Conservation (phyloP, 495 filamentous ascomycete species). For the Daldinia grandis region DNA sequence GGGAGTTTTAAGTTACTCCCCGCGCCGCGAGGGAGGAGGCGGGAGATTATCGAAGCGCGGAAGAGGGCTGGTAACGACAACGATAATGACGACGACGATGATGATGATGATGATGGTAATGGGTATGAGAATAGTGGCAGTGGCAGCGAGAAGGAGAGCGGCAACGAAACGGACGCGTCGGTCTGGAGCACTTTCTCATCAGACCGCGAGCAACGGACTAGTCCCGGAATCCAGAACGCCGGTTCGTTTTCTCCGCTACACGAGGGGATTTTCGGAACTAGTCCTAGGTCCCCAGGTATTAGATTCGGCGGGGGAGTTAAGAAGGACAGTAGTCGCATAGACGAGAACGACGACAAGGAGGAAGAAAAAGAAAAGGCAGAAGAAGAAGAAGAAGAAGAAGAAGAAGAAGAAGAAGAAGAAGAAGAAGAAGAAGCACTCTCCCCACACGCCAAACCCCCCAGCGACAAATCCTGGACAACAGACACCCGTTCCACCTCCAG, state of each 20-base stretch:
- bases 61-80: background rate
- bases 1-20: slow-evolving; percentile 33
- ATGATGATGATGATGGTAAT: background rate
- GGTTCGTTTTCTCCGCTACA: background rate
- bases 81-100: no score
- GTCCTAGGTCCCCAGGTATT: no score
- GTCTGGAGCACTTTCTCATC: background rate
- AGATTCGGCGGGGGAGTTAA: no score
- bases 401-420: background rate
- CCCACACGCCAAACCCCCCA: background rate
- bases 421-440: background rate
- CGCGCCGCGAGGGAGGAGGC: slow-evolving; percentile 16
- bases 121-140: no score
- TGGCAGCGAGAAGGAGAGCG: background rate
- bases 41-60: background rate
- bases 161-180: background rate
- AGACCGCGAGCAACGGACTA: background rate
- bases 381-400: background rate
- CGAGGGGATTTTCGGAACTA: no score
- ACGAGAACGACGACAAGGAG: background rate
- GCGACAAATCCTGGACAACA: slow-evolving; percentile 12
- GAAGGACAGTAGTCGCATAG: no score
- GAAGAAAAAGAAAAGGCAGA: background rate
- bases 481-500: background rate
- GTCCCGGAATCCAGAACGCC: background rate